Base-by-base conservation (phyloP, 1,284 basidiomycete genomes). In the Heterobasidion parviporum region DNA sequence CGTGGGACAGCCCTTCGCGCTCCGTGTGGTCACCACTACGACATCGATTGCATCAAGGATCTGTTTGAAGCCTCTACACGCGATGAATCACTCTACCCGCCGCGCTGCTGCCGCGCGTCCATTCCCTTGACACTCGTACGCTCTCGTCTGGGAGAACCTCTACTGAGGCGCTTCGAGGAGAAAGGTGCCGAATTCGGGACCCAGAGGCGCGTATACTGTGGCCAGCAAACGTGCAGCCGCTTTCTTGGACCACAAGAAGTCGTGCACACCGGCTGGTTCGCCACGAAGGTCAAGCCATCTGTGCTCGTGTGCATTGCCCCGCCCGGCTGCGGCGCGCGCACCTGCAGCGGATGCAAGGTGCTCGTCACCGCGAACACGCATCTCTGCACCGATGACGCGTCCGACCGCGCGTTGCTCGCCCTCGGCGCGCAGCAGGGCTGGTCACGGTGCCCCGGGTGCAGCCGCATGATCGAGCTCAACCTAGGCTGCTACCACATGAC, bases 401-500 rank as follows among this genome's bases (percentile, higher is more conserved):
- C 10, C 38, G 63, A 65, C 55, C 32, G 61, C 53, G 57, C 68
- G 3, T 67, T 73, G 10, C 67, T 74, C 49, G 64, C 59, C 3
- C 67, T 74, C 26, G 65, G 68, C 10, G 62, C 64, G n/a, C 45
- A 63, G 12, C 38, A 41, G 8, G 38, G 38, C 7, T 78, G 76
- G 76, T 64, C 69, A 16, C 70, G 73, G 33, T 77, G 75, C 57
- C 74, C 75, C 1, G 69, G 70, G 1, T 77, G 76, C 61, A 64
- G 66, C 18, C 65, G 69, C 48, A 64, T 77, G 60, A 69, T 77
- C 57, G 76, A 77, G 60, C 73, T 75, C 41, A 60, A 68, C 36
- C 46, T 65, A 7, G 76, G 75, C 0, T 77, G 76, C 58, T 73
- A 65, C 60, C 76, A 78, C 59, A 77, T 77, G 73, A 77, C 74